Conservation (phyloP, 495 filamentous ascomycete species). For the Trichoderma virens region DNA sequence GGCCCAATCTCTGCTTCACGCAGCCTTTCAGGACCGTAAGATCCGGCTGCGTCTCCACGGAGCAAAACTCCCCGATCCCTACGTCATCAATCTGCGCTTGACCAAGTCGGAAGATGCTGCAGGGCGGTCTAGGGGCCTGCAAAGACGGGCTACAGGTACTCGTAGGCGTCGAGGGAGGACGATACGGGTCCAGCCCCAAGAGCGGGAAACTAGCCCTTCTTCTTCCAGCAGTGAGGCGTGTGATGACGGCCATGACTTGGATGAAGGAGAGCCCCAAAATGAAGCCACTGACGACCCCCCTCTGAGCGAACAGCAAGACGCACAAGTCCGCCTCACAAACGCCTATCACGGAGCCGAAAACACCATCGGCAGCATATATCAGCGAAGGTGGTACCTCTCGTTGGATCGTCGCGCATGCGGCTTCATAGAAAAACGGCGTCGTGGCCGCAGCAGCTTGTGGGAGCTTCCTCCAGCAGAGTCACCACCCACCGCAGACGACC, state of each 20-base stretch:
- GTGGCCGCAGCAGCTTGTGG: conserved; percentile 19
- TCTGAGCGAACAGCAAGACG: conserved; percentile 36
- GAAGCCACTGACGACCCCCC: conserved; percentile 7
- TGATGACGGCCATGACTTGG: not conserved
- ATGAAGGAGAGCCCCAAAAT: not conserved
- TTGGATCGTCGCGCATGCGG: conserved; percentile 49
- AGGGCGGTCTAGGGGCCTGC: conserved; percentile 22
- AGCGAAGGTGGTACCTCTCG: conserved; percentile 54
- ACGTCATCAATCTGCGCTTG: conserved; percentile 52
- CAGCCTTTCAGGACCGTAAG: conserved; percentile 51
- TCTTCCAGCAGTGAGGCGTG: conserved; percentile 13
- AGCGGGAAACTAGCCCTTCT: conserved; percentile 11
- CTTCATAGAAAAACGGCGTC: conserved; percentile 30
- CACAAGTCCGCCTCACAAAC: conserved; percentile 51
- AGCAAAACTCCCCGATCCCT: conserved; percentile 46
- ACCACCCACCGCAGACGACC: not conserved
- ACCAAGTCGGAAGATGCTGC: conserved; percentile 37
- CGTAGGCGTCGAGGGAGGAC: not conserved
- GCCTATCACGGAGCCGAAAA: conserved; percentile 57
- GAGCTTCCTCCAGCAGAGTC: conserved; percentile 12
- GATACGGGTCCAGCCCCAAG: not conserved
- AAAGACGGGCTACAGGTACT: conserved; percentile 14
- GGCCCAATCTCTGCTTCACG: conserved; percentile 45
- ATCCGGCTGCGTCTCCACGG: conserved; percentile 56
- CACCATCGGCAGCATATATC: conserved; percentile 54